A percentile compares a stretch with the other conserved stretches of the same genome.
phyloP scores from a whole-genome alignment of 768 basidiomycete genomes.

The Glaciozyma antarctica region DNA sequence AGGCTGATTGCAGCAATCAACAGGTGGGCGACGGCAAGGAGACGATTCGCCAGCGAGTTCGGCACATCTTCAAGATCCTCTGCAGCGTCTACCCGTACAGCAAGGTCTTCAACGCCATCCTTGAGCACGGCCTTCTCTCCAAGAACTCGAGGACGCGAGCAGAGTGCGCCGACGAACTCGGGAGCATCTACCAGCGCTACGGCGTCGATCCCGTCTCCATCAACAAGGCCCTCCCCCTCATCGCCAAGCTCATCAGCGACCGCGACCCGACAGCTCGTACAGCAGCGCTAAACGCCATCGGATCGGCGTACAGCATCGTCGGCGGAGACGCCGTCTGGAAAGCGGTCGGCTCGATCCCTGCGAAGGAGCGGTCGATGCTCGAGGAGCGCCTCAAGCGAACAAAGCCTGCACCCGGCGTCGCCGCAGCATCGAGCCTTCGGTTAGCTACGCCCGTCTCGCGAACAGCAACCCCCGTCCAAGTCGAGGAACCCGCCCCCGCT shows the following conservation, averaged over 20 bases:
- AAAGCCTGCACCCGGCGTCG: background rate
- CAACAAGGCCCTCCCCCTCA: conserved; percentile 61
- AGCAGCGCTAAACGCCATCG: conserved; percentile 70
- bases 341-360: conserved; percentile 60
- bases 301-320: conserved; percentile 69
- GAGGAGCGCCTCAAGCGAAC: conserved; percentile 61
- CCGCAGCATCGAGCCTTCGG: background rate
- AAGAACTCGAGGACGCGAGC: conserved; percentile 88
- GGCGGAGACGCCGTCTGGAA: conserved; percentile 74
- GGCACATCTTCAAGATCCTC: conserved; percentile 71
- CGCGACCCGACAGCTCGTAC: conserved; percentile 82
- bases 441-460: background rate
- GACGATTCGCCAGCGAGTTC: conserved; percentile 65
- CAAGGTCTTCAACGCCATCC: conserved; percentile 73
- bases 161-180: conserved; percentile 74
- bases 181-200: conserved; percentile 63
- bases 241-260: conserved; percentile 73
- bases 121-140: conserved; percentile 79
- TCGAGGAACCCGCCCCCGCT: too few species aligned
- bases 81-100: conserved; percentile 89
- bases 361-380: conserved; percentile 84
- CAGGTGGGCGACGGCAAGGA: conserved; percentile 91
- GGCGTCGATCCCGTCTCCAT: conserved; percentile 67
- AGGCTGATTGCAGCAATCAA: conserved; percentile 4
- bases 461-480: background rate